A percentile compares a stretch with the other conserved stretches of the same genome.
Conservation (phyloP, 83 land plant species). For the Diphasiastrum complanatum region DNA sequence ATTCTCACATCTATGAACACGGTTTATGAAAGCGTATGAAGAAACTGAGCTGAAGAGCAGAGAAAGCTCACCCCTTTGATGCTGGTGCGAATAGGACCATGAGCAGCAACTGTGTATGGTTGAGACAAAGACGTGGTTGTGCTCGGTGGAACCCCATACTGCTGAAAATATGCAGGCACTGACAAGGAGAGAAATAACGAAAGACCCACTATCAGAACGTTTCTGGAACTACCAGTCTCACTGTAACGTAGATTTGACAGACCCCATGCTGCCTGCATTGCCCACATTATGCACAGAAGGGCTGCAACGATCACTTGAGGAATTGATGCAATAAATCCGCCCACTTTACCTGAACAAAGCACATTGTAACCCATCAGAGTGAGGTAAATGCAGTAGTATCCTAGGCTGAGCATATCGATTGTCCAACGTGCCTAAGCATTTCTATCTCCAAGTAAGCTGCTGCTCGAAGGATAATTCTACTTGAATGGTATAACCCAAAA, state of each 20-base stretch:
- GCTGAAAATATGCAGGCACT: conserved; percentile 87
- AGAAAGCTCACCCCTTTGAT: conserved; percentile 48
- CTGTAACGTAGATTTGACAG: conserved; percentile 72
- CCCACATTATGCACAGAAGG: conserved; percentile 78
- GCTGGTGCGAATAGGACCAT: conserved; percentile 62
- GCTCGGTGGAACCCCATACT: conserved; percentile 28
- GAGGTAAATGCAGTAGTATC: background rate
- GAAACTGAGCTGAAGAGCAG: no score
- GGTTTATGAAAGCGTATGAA: no score
- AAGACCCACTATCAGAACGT: conserved; percentile 76
- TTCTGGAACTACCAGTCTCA: conserved; percentile 76
- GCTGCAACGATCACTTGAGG: conserved; percentile 82
- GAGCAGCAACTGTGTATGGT: conserved; percentile 69
- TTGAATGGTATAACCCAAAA: no score
- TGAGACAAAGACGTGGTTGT: conserved; percentile 58
- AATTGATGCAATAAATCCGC: conserved; percentile 88
- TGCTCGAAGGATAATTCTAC: no score
- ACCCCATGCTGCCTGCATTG: conserved; percentile 64
- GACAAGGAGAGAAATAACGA: conserved; percentile 84
- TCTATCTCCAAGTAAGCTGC: no score
- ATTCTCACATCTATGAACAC: no score
- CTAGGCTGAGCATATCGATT: background rate
- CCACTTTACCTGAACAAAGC: conserved; percentile 62
- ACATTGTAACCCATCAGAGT: background rate
- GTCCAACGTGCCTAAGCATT: no score